These are phyloP conservation scores for Calonectria ilicicola DNA, from an alignment of 2,329 filamentous ascomycete genomes.

Conservation along the genomic window DNA sequence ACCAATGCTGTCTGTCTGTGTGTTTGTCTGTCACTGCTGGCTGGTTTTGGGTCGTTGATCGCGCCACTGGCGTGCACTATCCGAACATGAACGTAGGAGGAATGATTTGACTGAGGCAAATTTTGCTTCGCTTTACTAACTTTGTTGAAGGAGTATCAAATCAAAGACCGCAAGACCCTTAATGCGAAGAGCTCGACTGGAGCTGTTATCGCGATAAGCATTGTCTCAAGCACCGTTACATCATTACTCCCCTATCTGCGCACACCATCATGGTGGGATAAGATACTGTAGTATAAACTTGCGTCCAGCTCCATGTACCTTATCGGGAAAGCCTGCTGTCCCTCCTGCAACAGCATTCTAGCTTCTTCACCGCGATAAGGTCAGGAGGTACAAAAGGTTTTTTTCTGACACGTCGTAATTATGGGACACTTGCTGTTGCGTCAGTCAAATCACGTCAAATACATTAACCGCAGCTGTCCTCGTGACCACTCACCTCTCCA, in stretches of 20 bases:
- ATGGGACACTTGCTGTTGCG: conserved; percentile 14
- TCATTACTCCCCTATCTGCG: background rate
- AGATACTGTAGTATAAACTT: background rate
- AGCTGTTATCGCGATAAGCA: conserved; percentile 38
- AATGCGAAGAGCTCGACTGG: background rate
- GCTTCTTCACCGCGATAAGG: background rate
- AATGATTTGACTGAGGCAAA: background rate
- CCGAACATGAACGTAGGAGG: background rate
- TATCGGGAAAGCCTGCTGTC: conserved; percentile 1
- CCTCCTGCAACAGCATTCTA: background rate
- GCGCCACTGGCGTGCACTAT: background rate
- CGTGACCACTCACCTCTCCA: background rate
- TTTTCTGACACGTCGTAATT: background rate
- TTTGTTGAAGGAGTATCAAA: background rate
- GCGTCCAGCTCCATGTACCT: background rate
- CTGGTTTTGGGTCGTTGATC: background rate
- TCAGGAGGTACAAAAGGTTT: background rate
- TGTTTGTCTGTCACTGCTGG: conserved; percentile 14
- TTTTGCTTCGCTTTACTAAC: background rate
- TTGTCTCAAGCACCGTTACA: conserved; percentile 2
- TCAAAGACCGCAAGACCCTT: background rate
- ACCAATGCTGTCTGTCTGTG: conserved; percentile 12
- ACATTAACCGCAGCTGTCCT: background rate
- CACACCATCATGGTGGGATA: background rate
- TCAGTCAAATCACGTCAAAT: conserved; percentile 17